Evolutionary conservation across 257 asterid species (phyloP).

Genomic region (Capsicum pubescens): DNA sequence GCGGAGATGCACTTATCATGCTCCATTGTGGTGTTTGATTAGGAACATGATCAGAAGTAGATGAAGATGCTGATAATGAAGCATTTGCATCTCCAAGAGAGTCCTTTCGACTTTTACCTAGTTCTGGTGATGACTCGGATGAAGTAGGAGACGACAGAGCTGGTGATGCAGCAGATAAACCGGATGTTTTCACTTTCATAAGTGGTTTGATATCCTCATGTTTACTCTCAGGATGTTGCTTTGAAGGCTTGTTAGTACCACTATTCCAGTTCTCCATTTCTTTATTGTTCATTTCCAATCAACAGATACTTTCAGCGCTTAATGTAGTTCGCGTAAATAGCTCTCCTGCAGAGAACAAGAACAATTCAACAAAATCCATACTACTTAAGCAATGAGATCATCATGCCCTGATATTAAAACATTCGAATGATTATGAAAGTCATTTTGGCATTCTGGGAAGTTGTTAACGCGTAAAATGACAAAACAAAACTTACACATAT

Average conservation of each 20-base stretch:
- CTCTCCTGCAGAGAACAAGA: constrained; percentile 14
- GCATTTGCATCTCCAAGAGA: constrained; percentile 32
- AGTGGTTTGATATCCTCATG: constrained; percentile 28
- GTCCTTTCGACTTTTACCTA: constrained; percentile 20
- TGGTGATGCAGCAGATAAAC: constrained; percentile 40
- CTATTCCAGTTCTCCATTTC: constrained; percentile 17
- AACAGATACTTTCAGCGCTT: not conserved
- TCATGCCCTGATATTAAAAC: not conserved
- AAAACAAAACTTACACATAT: not conserved
- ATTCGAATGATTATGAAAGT: not conserved
- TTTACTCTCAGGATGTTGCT: constrained; percentile 31
- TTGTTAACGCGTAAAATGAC: not conserved
- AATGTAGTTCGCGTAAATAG: not conserved
- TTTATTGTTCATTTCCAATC: not conserved
- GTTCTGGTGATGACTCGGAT: constrained; percentile 27
- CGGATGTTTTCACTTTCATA: constrained; percentile 24
- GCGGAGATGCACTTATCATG: constrained; percentile 55
- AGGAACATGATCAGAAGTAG: constrained; percentile 29
- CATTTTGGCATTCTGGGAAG: not conserved
- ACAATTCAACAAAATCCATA: not conserved
- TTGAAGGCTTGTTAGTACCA: not conserved
- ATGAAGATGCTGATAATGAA: constrained; percentile 28
- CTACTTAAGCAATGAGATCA: not conserved
- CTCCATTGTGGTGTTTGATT: constrained; percentile 45
- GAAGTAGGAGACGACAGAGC: constrained; percentile 37